Base-by-base conservation (phyloP, 805 yeast genomes). In the Metschnikowia amazonensis region DNA sequence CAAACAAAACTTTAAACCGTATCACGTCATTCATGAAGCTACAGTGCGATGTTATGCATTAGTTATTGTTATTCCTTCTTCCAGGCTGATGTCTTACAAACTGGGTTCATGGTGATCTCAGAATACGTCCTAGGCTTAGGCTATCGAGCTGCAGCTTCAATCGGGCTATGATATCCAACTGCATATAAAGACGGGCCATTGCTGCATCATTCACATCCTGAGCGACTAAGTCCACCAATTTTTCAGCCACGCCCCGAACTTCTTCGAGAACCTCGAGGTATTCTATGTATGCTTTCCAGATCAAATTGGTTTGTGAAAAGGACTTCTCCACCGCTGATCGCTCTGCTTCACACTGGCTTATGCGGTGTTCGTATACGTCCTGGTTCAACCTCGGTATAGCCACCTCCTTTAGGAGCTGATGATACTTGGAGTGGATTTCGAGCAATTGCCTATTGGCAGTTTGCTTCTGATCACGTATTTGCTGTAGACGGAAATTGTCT, bases 301-400 rank as follows among this genome's bases (percentile, higher is more conserved):
- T 41, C 17, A 31, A 33, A 18, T 37, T 16, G 8, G 31, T 29
- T 25, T 46, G 51, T 7, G 34, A 39, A 14, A 7, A n/a, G 10
- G 34, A 29, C 29, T 35, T 16, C 9, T 35, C 29, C 28, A 30
- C 27, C 16, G 35, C 30, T 13, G 7, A 17, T 23, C 42, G 29
- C 18, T 39, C 35, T 4, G 18, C 16, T 27, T 39, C 34, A 7
- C 35, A 21, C 44, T 17, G 36, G 21, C 30, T 36, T 3, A 45
- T 34, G 29, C 47, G 48, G 16, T 42, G 45, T 14, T 14, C 20
- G 16, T 43, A 43, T 20, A 51, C 42, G 25, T 64, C 66, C 16
- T 43, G 37, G 13, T 69, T 49, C 18, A 69, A 52, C 24, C 48
- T 44, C 1, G 74, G 74, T 8, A 67, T 36, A 8, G 69, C 48